phyloP scores from a whole-genome alignment of 768 basidiomycete genomes.

The Collybia nuda region DNA sequence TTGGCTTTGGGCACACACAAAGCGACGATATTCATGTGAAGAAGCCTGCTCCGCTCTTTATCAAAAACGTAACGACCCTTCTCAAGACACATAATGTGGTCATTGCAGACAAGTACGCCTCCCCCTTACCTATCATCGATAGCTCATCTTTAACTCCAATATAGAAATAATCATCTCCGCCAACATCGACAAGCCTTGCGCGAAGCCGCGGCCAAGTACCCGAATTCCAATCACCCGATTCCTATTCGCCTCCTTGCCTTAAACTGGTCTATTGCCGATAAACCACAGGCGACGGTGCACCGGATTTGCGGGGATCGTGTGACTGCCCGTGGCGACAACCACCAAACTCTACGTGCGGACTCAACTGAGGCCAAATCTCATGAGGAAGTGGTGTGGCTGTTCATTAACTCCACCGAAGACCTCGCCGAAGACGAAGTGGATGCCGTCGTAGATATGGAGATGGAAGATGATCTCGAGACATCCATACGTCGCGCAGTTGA shows the following conservation, averaged over 20 bases:
- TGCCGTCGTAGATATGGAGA: conserved; percentile 62
- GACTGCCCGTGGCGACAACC: conserved; percentile 72
- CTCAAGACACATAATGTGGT: conserved; percentile 73
- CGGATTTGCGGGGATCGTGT: conserved; percentile 81
- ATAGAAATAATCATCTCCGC: conserved; percentile 82
- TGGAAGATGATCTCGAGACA: conserved; percentile 48
- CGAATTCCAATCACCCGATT: conserved; percentile 22
- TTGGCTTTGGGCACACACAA: conserved; percentile 89
- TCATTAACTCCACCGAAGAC: conserved; percentile 63
- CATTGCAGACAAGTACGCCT: conserved; percentile 85
- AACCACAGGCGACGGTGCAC: conserved; percentile 61
- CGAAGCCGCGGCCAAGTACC: conserved; percentile 39
- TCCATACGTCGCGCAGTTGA: conserved; percentile 60
- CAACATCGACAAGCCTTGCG: conserved; percentile 78
- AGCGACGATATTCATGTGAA: conserved; percentile 86
- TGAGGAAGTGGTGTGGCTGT: conserved; percentile 82
- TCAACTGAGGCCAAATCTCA: conserved; percentile 45
- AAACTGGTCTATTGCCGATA: conserved; percentile 63
- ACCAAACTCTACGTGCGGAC: conserved; percentile 78
- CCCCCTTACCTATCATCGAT: neutral
- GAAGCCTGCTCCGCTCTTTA: conserved; percentile 67
- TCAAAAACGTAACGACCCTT: conserved; percentile 67
- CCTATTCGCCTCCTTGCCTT: conserved; percentile 79
- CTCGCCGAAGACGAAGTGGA: conserved; percentile 57
- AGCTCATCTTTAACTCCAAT: neutral